Percentiles rank a stretch among this genome's conserved stretches.
These are phyloP conservation scores for Sarcomyxa edulis DNA, from an alignment of 768 basidiomycete species.

Conservation along the genomic window DNA sequence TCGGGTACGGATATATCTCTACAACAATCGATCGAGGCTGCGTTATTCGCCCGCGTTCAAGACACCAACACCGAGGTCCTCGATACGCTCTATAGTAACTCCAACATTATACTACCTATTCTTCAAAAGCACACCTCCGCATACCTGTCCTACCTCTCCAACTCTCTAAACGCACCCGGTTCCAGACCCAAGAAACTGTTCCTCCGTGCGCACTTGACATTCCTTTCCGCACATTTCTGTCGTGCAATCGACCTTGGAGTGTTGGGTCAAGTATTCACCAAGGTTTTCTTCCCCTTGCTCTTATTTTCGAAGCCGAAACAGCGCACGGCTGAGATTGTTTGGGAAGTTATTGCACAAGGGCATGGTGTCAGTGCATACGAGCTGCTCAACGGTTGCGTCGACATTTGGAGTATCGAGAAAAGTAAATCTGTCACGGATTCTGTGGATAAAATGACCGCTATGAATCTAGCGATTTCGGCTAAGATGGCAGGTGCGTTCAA, in stretches of 20 bases:
- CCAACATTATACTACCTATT: constrained; percentile 39
- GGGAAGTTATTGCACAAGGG: constrained; percentile 51
- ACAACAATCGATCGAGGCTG: constrained; percentile 55
- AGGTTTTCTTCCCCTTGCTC: constrained; percentile 66
- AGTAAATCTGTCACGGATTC: constrained; percentile 25
- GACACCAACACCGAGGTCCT: constrained; percentile 62
- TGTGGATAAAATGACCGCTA: constrained; percentile 38
- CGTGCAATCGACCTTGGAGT: constrained; percentile 15
- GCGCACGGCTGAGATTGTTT: constrained; percentile 60
- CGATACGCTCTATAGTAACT: constrained; percentile 57
- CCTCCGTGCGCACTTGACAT: constrained; percentile 51
- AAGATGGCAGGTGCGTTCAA: constrained; percentile 58
- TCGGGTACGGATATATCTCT: too few species aligned
- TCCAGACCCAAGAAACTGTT: constrained; percentile 45
- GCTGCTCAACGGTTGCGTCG: constrained; percentile 53
- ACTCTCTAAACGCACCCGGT: constrained; percentile 26
- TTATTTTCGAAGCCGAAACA: constrained; percentile 69
- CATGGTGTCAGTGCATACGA: constrained; percentile 22
- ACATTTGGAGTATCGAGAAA: constrained; percentile 30
- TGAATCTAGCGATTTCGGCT: constrained; percentile 50
- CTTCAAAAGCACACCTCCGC: constrained; percentile 33
- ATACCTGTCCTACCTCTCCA: constrained; percentile 42
- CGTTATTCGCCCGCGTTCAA: constrained; percentile 62
- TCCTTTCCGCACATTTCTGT: constrained; percentile 47
- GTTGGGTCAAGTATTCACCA: constrained; percentile 36